phyloP scores from a whole-genome alignment of 495 filamentous ascomycete genomes.

The Cetradonia linearis region DNA sequence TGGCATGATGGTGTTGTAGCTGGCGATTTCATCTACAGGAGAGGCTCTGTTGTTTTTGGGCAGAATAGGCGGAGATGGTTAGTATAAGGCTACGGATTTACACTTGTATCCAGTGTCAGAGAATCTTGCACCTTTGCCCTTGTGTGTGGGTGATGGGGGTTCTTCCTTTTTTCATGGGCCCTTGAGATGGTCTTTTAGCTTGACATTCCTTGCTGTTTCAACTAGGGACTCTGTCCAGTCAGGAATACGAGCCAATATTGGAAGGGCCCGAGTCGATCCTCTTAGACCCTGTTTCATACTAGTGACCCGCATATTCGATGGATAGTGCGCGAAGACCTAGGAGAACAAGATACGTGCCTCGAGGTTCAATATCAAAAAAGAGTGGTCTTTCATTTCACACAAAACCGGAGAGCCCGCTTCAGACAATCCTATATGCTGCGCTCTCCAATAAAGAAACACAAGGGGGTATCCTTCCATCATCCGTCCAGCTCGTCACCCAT shows the following conservation, averaged over 20 bases:
- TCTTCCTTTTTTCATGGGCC: neutral
- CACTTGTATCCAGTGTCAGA: neutral
- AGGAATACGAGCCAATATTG: neutral
- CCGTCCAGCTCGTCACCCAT: slow-evolving; percentile 6
- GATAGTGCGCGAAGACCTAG: neutral
- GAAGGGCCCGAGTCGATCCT: neutral
- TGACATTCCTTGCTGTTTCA: neutral
- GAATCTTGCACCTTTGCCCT: neutral
- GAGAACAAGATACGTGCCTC: neutral
- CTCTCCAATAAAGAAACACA: neutral
- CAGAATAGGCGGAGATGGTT: too few relatives aligned
- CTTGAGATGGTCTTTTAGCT: neutral
- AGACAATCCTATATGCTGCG: neutral
- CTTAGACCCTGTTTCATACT: neutral
- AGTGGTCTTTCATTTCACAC: slow-evolving; percentile 5
- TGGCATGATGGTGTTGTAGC: neutral
- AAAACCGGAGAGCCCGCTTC: slow-evolving; percentile 1
- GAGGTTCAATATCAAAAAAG: slow-evolving; percentile 3
- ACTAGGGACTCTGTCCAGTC: neutral
- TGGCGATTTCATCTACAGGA: too few relatives aligned
- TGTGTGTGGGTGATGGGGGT: neutral
- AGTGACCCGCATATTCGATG: neutral
- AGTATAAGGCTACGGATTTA: too few relatives aligned
- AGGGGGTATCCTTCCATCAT: slow-evolving; percentile 9
- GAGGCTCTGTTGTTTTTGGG: neutral